A percentile compares a stretch with the other conserved stretches of the same genome.
phyloP scores from a whole-genome alignment of 2,329 filamentous ascomycete genomes.

The Fusarium algeriense region DNA sequence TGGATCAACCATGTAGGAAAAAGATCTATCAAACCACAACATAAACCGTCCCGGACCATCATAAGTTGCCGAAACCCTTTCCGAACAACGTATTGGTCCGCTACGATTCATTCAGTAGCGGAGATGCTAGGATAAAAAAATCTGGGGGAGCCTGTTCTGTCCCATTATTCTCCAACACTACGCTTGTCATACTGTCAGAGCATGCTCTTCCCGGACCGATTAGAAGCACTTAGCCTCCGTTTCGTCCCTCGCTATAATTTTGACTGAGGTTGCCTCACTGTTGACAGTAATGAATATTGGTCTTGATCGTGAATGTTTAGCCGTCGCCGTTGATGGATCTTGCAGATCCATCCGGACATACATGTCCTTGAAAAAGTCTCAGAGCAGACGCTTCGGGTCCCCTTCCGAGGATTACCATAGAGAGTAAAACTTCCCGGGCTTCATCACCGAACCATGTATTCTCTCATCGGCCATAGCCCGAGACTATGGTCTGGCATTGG shows the following conservation, averaged over 20 bases:
- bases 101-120: conserved; percentile 15
- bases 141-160: conserved; percentile 31
- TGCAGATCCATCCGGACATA: conserved; percentile 28
- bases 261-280: conserved; percentile 12
- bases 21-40: conserved; percentile 30
- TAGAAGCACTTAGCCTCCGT: conserved; percentile 25
- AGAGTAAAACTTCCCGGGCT: conserved; percentile 8
- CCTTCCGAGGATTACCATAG: conserved; percentile 16
- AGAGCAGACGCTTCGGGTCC: conserved; percentile 24
- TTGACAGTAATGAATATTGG: background rate
- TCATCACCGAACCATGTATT: conserved; percentile 21
- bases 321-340: conserved; percentile 23
- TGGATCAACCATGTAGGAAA: conserved; percentile 30
- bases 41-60: conserved; percentile 19
- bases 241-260: conserved; percentile 29
- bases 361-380: conserved; percentile 24
- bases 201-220: conserved; percentile 34
- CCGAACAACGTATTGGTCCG: conserved; percentile 19
- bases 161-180: conserved; percentile 7
- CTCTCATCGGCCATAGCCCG: conserved; percentile 9
- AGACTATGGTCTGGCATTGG: conserved; percentile 11
- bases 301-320: conserved; percentile 1
- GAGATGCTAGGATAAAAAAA: conserved; percentile 31
- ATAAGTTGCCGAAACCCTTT: conserved; percentile 33
- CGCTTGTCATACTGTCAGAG: conserved; percentile 18